Evolutionary conservation across 257 asterid genomes (phyloP).

Genomic region (Nicotiana obtusifolia): DNA sequence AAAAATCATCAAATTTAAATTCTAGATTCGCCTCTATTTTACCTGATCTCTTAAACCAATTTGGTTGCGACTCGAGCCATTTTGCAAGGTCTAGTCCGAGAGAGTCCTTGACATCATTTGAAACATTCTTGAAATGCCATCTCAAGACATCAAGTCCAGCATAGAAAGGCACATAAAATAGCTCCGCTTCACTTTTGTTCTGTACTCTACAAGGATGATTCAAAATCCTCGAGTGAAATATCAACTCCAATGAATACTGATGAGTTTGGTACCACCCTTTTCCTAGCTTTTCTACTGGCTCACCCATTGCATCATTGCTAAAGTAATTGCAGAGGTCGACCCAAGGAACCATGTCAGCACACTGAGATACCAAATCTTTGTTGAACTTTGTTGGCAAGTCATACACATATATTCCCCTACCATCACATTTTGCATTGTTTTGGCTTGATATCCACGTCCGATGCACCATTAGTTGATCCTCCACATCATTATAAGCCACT

Average conservation of each 20-base stretch:
- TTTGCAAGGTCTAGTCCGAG: slow-evolving; percentile 30
- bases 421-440: background rate
- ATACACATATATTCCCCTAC: slow-evolving; percentile 46
- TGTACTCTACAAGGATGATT: slow-evolving; percentile 65
- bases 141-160: slow-evolving; percentile 68
- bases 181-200: slow-evolving; percentile 33
- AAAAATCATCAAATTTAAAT: background rate
- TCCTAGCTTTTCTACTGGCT: slow-evolving; percentile 39
- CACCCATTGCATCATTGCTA: slow-evolving; percentile 48
- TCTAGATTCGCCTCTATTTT: background rate
- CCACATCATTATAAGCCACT: slow-evolving; percentile 29
- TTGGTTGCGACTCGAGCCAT: slow-evolving; percentile 48
- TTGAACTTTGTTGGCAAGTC: slow-evolving; percentile 66
- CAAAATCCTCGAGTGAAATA: slow-evolving; percentile 44
- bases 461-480: slow-evolving; percentile 38
- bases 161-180: slow-evolving; percentile 64
- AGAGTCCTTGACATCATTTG: slow-evolving; percentile 46
- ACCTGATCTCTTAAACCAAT: slow-evolving; percentile 50
- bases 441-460: slow-evolving; percentile 41
- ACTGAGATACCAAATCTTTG: slow-evolving; percentile 46
- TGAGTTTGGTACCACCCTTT: slow-evolving; percentile 56
- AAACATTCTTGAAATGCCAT: slow-evolving; percentile 66
- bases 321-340: slow-evolving; percentile 36
- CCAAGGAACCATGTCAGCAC: slow-evolving; percentile 58
- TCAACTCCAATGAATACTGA: slow-evolving; percentile 66